phyloP scores from a whole-genome alignment of 148 eudicot genomes.

The Rhododendron ovatum region DNA sequence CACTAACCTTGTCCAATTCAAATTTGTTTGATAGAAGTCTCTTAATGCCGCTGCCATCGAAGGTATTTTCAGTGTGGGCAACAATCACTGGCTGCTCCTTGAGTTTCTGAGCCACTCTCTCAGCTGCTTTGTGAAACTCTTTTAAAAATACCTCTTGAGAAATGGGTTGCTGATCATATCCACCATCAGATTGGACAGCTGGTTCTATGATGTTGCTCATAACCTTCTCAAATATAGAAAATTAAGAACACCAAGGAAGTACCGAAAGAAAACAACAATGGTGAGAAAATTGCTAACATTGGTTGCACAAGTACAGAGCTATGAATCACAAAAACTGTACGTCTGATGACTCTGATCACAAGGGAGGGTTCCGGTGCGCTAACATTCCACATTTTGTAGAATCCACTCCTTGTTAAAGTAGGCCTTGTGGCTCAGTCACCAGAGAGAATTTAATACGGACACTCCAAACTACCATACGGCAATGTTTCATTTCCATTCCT shows the following conservation, averaged over 20 bases:
- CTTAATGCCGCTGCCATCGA: constrained; percentile 75
- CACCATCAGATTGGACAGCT: constrained; percentile 36
- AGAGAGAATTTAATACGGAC: background rate
- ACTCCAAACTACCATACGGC: background rate
- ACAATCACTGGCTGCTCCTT: constrained; percentile 89
- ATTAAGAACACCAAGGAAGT: background rate
- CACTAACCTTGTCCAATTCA: constrained; percentile 77
- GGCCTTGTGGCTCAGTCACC: background rate
- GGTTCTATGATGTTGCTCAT: constrained; percentile 64
- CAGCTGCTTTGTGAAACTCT: constrained; percentile 54
- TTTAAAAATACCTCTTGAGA: constrained; percentile 59
- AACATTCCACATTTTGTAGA: background rate
- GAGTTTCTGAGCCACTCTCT: constrained; percentile 50
- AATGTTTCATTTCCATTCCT: background rate
- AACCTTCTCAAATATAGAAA: constrained; percentile 35
- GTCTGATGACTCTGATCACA: background rate
- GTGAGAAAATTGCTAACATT: background rate
- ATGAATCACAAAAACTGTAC: background rate
- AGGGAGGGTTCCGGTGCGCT: background rate
- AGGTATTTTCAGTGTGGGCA: constrained; percentile 83
- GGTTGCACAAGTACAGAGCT: background rate
- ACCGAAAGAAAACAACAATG: background rate
- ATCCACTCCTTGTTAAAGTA: background rate
- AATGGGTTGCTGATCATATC: constrained; percentile 20
- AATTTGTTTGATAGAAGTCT: constrained; percentile 67